Conservation (phyloP, 805 yeast genomes). For the Candida easanensis region DNA sequence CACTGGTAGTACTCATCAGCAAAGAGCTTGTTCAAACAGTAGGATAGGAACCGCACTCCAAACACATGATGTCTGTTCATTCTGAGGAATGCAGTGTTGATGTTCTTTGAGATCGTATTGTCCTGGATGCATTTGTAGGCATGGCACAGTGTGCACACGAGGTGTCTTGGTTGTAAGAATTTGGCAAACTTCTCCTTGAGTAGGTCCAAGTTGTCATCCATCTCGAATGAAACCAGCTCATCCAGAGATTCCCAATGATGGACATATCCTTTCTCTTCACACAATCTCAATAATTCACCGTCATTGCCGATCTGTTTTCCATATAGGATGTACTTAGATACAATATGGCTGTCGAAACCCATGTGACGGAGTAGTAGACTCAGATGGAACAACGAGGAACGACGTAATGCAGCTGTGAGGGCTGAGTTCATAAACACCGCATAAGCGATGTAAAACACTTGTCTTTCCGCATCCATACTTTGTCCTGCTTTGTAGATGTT, state of each 20-base stretch:
- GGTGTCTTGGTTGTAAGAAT: slow-evolving; percentile 2
- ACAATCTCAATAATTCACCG: slow-evolving; percentile 6
- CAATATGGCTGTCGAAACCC: slow-evolving; percentile 2
- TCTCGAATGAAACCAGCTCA: slow-evolving; percentile 7
- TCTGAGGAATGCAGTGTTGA: slow-evolving; percentile 4
- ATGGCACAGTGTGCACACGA: slow-evolving; percentile 1
- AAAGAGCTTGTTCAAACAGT: slow-evolving; percentile 3
- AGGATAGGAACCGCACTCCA: slow-evolving; percentile 5
- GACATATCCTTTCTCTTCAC: slow-evolving; percentile 1
- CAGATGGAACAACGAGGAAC: neutral
- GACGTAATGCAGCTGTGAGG: too few relatives aligned
- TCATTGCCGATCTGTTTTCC: slow-evolving; percentile 1
- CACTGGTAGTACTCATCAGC: slow-evolving; percentile 8
- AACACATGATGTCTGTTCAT: slow-evolving; percentile 3
- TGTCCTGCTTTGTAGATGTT: too few relatives aligned
- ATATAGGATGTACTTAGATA: slow-evolving; percentile 9
- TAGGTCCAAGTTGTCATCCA: slow-evolving; percentile 5
- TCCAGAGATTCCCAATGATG: neutral
- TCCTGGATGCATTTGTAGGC: neutral
- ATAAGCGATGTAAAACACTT: too few relatives aligned
- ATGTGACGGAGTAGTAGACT: slow-evolving; percentile 7
- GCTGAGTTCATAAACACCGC: too few relatives aligned
- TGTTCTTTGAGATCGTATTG: neutral
- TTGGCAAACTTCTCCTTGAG: slow-evolving; percentile 7
- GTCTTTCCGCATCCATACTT: too few relatives aligned